A percentile compares a stretch with the other conserved stretches of the same genome.
Conservation (phyloP, 2,329 filamentous ascomycete genomes). For the Geosmithia morbida region DNA sequence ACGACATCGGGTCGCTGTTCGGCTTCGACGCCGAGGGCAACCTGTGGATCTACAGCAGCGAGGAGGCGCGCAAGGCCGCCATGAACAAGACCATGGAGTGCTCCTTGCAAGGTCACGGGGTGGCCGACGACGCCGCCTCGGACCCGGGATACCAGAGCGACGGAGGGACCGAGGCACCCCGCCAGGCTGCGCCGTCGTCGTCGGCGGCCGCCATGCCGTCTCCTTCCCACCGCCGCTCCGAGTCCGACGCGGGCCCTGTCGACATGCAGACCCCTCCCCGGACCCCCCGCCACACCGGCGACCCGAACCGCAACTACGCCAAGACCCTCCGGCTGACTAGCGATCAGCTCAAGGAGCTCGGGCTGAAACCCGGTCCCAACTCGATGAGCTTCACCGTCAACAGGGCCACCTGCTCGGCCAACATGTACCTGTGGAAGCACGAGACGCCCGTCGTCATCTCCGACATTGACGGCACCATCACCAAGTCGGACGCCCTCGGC, state of each 20-base stretch:
- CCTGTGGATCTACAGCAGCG: slow-evolving; percentile 98
- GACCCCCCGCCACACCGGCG: slow-evolving; percentile 45
- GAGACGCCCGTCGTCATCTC: slow-evolving; percentile 93
- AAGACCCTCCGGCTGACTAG: slow-evolving; percentile 93
- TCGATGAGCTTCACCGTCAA: slow-evolving; percentile 95
- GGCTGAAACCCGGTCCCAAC: slow-evolving; percentile 76
- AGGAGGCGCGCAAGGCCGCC: slow-evolving; percentile 85
- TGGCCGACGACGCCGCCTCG: slow-evolving; percentile 66
- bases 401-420: slow-evolving; percentile 77
- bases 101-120: slow-evolving; percentile 24
- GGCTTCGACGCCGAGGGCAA: slow-evolving; percentile 93
- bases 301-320: slow-evolving; percentile 78
- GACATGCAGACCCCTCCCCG: slow-evolving; percentile 50
- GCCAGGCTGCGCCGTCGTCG: slow-evolving; percentile 22
- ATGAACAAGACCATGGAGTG: slow-evolving; percentile 48
- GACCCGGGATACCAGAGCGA: slow-evolving; percentile 96
- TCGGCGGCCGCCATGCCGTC: neutral
- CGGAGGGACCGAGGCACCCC: slow-evolving; percentile 47
- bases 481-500: slow-evolving; percentile 87
- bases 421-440: slow-evolving; percentile 88
- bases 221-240: slow-evolving; percentile 40
- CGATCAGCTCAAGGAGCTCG: slow-evolving; percentile 78
- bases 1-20: slow-evolving; percentile 90
- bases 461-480: slow-evolving; percentile 97
- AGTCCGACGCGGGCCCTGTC: slow-evolving; percentile 46